These are phyloP conservation scores for Entoloma clypeatum DNA, from an alignment of 1,284 basidiomycete genomes.

Conservation along the genomic window DNA sequence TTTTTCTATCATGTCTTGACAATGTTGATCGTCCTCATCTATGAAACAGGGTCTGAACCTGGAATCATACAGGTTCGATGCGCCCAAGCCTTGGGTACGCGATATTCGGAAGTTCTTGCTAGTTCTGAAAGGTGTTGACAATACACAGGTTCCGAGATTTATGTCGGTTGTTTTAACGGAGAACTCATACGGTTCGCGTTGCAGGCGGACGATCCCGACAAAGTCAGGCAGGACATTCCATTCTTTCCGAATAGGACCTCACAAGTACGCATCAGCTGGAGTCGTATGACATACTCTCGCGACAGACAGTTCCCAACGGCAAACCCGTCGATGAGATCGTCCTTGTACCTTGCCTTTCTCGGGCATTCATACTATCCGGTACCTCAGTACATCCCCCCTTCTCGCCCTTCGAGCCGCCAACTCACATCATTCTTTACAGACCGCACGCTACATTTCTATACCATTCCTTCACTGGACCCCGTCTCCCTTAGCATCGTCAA, in stretches of 20 bases:
- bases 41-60: conserved; percentile 15
- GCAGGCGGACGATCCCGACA: conserved; percentile 48
- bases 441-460: conserved; percentile 75
- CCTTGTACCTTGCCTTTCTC: conserved; percentile 69
- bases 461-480: conserved; percentile 74
- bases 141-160: conserved; percentile 61
- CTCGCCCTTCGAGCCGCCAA: conserved; percentile 11
- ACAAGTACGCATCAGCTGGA: conserved; percentile 42
- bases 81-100: conserved; percentile 48
- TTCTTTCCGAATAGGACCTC: conserved; percentile 3
- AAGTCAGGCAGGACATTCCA: conserved; percentile 36
- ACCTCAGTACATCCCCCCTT: conserved; percentile 25
- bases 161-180: conserved; percentile 71
- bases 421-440: conserved; percentile 41
- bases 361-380: conserved; percentile 73
- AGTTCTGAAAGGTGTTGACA: not conserved
- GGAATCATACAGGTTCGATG: conserved; percentile 31
- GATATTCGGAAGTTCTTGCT: not conserved
- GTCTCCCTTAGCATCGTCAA: conserved; percentile 64
- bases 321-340: conserved; percentile 76
- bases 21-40: conserved; percentile 1
- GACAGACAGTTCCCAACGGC: conserved; percentile 57
- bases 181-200: conserved; percentile 65
- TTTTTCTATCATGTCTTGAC: conserved; percentile 4
- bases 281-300: conserved; percentile 63